Conservation (phyloP, 179 eudicot genomes). For the Corrigiola litoralis region DNA sequence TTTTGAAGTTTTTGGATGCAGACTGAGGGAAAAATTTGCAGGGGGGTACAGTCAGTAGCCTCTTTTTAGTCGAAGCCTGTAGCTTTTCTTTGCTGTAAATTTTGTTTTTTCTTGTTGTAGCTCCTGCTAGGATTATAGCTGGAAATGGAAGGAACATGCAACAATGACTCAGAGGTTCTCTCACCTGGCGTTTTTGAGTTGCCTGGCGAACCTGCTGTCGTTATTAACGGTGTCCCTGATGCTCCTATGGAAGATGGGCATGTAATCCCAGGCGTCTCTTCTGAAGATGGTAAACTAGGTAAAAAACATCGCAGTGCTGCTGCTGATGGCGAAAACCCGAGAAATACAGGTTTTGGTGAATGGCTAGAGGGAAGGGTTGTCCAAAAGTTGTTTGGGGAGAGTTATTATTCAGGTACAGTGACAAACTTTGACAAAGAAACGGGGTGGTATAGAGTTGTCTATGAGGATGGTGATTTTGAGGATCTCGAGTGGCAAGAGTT, state of each 20-base stretch:
- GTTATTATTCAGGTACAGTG: slow-evolving; percentile 48
- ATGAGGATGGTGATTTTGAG: slow-evolving; percentile 79
- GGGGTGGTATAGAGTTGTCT: slow-evolving; percentile 73
- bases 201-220: slow-evolving; percentile 76
- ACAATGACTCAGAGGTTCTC: slow-evolving; percentile 23
- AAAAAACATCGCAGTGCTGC: background rate
- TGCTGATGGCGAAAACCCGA: slow-evolving; percentile 17
- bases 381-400: slow-evolving; percentile 45
- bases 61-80: too few relatives aligned
- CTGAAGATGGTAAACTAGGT: slow-evolving; percentile 3
- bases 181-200: slow-evolving; percentile 40
- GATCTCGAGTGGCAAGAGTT: slow-evolving; percentile 86
- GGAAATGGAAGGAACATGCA: slow-evolving; percentile 35
- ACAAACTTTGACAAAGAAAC: slow-evolving; percentile 51
- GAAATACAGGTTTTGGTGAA: slow-evolving; percentile 42
- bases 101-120: too few relatives aligned
- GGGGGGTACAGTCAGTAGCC: too few relatives aligned
- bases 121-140: background rate
- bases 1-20: too few relatives aligned
- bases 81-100: too few relatives aligned
- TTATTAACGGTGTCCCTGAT: slow-evolving; percentile 70
- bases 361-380: slow-evolving; percentile 79
- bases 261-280: slow-evolving; percentile 14
- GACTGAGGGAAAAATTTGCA: too few relatives aligned
- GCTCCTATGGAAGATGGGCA: slow-evolving; percentile 17